A percentile compares a stretch with the other conserved stretches of the same genome.
phyloP scores from a whole-genome alignment of 108 stramenopile species.

The Parmales sp. region DNA sequence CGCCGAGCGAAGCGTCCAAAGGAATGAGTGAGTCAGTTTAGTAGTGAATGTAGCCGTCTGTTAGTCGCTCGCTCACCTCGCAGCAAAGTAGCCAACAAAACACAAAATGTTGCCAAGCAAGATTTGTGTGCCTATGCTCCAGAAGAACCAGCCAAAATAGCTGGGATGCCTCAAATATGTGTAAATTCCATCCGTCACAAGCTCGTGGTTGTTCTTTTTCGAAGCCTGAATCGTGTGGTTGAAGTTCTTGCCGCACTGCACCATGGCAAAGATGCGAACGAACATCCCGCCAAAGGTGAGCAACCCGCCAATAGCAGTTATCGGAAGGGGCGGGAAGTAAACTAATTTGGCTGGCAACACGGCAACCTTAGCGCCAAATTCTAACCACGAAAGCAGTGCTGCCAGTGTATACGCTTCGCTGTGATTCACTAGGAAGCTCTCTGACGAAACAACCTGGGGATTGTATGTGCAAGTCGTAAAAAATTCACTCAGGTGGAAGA shows the following conservation, averaged over 20 bases:
- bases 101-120: slow-evolving; percentile 68
- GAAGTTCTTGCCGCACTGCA: slow-evolving; percentile 82
- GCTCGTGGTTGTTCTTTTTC: slow-evolving; percentile 52
- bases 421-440: slow-evolving; percentile 88
- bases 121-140: slow-evolving; percentile 80
- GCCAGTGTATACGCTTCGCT: slow-evolving; percentile 79
- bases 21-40: too few relatives aligned
- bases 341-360: slow-evolving; percentile 34
- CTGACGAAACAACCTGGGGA: slow-evolving; percentile 43
- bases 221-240: slow-evolving; percentile 77
- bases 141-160: slow-evolving; percentile 92
- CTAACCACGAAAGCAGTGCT: slow-evolving; percentile 61
- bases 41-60: too few relatives aligned
- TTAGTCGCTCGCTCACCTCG: too few relatives aligned
- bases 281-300: slow-evolving; percentile 61
- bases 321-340: slow-evolving; percentile 16
- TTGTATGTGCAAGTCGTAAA: slow-evolving; percentile 65
- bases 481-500: slow-evolving; percentile 77
- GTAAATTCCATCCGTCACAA: slow-evolving; percentile 86
- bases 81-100: slow-evolving; percentile 45
- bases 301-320: slow-evolving; percentile 33
- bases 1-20: too few relatives aligned
- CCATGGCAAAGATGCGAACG: slow-evolving; percentile 78
- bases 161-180: slow-evolving; percentile 80
- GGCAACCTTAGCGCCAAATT: slow-evolving; percentile 62